phyloP scores from a whole-genome alignment of 768 basidiomycete genomes.

The Phallus indusiatus region DNA sequence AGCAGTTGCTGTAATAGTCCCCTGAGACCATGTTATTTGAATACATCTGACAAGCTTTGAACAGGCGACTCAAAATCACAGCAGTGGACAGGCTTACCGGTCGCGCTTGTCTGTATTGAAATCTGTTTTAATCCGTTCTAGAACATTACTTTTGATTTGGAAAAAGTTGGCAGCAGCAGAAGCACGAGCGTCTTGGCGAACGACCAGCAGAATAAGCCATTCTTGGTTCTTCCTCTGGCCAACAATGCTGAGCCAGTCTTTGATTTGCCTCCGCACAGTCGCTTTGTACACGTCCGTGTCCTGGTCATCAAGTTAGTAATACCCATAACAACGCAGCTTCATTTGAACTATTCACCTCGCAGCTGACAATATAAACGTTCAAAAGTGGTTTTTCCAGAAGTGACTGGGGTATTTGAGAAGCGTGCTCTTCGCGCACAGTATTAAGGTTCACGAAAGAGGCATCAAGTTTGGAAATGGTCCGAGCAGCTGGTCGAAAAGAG shows the following conservation, averaged over 20 bases:
- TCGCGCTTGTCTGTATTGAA: slow-evolving; percentile 87
- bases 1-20: slow-evolving; percentile 61
- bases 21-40: slow-evolving; percentile 68
- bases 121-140: slow-evolving; percentile 87
- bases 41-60: slow-evolving; percentile 49
- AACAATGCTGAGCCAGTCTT: slow-evolving; percentile 77
- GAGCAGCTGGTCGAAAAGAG: slow-evolving; percentile 53
- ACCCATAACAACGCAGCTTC: slow-evolving; percentile 7
- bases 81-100: slow-evolving; percentile 37
- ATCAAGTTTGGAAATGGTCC: slow-evolving; percentile 85
- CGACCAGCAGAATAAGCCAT: slow-evolving; percentile 86
- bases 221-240: slow-evolving; percentile 73
- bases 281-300: slow-evolving; percentile 71
- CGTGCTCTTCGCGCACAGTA: slow-evolving; percentile 58
- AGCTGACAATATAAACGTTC: slow-evolving; percentile 77
- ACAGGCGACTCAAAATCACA: slow-evolving; percentile 3
- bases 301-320: slow-evolving; percentile 22
- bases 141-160: slow-evolving; percentile 72
- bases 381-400: slow-evolving; percentile 81
- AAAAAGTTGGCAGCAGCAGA: slow-evolving; percentile 50
- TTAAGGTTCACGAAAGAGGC: slow-evolving; percentile 65
- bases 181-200: slow-evolving; percentile 57
- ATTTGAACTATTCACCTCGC: slow-evolving; percentile 54
- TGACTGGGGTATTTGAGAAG: slow-evolving; percentile 66
- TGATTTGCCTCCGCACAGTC: slow-evolving; percentile 74